These are phyloP conservation scores for Sphaerulina populicola DNA, from an alignment of 2,329 filamentous ascomycete genomes.

Conservation along the genomic window DNA sequence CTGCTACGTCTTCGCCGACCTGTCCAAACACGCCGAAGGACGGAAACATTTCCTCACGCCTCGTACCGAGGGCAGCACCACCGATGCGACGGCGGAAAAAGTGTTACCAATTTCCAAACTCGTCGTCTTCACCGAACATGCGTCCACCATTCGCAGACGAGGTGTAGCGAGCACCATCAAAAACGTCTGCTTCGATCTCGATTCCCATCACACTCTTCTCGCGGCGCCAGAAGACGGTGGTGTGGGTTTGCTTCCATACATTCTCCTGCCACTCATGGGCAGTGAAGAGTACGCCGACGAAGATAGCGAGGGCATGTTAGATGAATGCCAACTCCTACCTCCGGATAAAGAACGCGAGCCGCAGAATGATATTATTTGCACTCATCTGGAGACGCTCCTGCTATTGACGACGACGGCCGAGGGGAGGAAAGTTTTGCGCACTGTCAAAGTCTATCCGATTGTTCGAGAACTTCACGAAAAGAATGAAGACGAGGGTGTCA, in stretches of 20 bases:
- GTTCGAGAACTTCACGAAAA: constrained; percentile 75
- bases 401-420: constrained; percentile 70
- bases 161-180: constrained; percentile 97
- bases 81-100: constrained; percentile 57
- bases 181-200: constrained; percentile 78
- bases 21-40: constrained; percentile 66
- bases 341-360: constrained; percentile 80
- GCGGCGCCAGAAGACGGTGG: constrained; percentile 50
- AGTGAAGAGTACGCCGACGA: constrained; percentile 82
- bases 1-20: constrained; percentile 85
- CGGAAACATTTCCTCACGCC: constrained; percentile 46
- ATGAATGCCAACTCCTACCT: constrained; percentile 80
- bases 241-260: constrained; percentile 77
- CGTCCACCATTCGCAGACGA: constrained; percentile 70
- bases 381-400: constrained; percentile 80
- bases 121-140: constrained; percentile 87
- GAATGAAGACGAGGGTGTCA: constrained; percentile 68
- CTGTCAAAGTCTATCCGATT: constrained; percentile 78
- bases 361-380: constrained; percentile 68
- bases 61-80: constrained; percentile 23
- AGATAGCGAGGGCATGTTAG: constrained; percentile 76
- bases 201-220: constrained; percentile 60
- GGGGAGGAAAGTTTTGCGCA: constrained; percentile 65
- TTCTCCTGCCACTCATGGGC: constrained; percentile 79
- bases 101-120: constrained; percentile 87